phyloP scores from a whole-genome alignment of 768 basidiomycete species.

The Xerocomus spinulosus region DNA sequence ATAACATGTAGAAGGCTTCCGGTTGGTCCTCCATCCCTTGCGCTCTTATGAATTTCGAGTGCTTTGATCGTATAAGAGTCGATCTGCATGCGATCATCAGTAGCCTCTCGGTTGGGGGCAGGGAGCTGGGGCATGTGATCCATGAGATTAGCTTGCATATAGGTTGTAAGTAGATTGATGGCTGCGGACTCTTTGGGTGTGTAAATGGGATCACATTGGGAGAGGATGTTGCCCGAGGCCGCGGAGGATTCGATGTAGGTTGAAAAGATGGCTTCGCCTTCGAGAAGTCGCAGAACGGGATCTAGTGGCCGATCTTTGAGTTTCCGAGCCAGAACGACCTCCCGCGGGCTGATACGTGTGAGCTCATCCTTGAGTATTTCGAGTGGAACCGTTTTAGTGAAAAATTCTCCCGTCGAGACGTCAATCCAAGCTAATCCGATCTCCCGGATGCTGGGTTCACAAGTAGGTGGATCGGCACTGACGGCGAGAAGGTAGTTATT shows the following conservation, averaged over 20 bases:
- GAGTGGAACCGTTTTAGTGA: constrained; percentile 55
- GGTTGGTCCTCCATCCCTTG: constrained; percentile 63
- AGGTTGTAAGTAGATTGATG: constrained; percentile 57
- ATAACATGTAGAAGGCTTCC: constrained; percentile 74
- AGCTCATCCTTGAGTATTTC: constrained; percentile 74
- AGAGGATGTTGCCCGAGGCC: not conserved
- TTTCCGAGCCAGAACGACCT: constrained; percentile 63
- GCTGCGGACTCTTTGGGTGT: constrained; percentile 49
- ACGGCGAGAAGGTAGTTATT: constrained; percentile 88
- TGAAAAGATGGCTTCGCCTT: constrained; percentile 51
- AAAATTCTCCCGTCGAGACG: constrained; percentile 92
- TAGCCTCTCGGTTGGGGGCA: constrained; percentile 52
- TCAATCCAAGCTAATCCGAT: constrained; percentile 93
- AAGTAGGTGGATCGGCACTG: constrained; percentile 17
- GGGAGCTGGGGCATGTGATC: constrained; percentile 72
- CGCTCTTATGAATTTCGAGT: constrained; percentile 77
- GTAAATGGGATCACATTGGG: constrained; percentile 8
- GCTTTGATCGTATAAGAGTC: constrained; percentile 85
- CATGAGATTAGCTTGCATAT: constrained; percentile 62
- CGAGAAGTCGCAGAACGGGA: constrained; percentile 45
- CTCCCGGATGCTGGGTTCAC: constrained; percentile 4
- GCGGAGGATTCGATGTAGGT: constrained; percentile 39
- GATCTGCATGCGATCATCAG: constrained; percentile 71
- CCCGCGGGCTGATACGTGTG: constrained; percentile 72
- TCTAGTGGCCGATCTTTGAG: constrained; percentile 37